Percentiles rank a stretch among this genome's conserved stretches.
Evolutionary conservation across 2,329 filamentous ascomycete genomes (phyloP).

Genomic region (Colletotrichum destructivum): DNA sequence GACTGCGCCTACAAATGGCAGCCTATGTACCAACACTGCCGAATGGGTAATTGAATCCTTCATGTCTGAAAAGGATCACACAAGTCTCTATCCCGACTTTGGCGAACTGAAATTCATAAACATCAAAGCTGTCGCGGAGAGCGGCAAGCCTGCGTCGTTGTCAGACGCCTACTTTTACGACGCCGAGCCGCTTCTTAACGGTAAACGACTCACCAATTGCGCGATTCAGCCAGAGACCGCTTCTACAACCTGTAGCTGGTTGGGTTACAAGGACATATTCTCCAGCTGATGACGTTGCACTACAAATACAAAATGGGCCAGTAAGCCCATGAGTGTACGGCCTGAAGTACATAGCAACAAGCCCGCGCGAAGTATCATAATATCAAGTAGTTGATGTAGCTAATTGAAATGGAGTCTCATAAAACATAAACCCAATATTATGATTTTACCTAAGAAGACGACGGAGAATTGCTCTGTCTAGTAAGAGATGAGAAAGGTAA

Average conservation of each 20-base stretch:
- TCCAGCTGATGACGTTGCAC: neutral
- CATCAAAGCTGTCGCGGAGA: neutral
- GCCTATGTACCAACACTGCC: neutral
- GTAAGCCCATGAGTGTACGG: neutral
- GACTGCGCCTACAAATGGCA: neutral
- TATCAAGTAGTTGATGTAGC: no score
- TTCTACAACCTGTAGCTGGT: neutral
- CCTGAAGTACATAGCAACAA: neutral
- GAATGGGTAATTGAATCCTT: neutral
- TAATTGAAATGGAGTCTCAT: no score
- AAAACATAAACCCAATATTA: no score
- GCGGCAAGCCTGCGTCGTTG: neutral
- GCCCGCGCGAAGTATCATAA: no score
- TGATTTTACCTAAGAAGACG: no score
- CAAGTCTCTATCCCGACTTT: neutral
- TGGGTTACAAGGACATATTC: neutral
- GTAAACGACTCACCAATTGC: neutral
- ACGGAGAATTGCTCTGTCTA: no score
- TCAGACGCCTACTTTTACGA: constrained; percentile 1
- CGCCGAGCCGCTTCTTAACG: neutral
- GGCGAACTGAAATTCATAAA: neutral
- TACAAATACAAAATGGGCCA: neutral
- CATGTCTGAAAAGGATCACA: neutral
- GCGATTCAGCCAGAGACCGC: neutral
- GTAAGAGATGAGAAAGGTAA: no score